Base-by-base conservation (phyloP, 176 grass and related monocot genomes). In the Alopecurus myosuroides region DNA sequence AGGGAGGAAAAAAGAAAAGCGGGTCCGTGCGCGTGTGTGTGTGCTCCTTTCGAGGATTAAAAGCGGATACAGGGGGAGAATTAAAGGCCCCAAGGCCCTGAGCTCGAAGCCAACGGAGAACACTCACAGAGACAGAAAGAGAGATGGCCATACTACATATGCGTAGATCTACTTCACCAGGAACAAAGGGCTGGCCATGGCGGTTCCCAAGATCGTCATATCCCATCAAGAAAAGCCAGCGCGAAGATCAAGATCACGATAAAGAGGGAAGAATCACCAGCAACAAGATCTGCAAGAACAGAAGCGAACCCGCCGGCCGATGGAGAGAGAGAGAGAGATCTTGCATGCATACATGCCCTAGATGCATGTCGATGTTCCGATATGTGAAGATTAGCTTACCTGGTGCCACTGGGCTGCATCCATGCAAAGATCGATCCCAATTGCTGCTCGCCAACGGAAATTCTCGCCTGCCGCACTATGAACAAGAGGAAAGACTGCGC, bases 1-100 rank as follows among this genome's bases (percentile, higher is more conserved):
- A 94, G 86, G 51, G 19, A 82, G 62, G 72, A 88, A 76, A 84
- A 64, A 81, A 81, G 65, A 88, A 97, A 94, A 77, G 90, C 45
- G 79, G 82, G 85, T 86, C 77, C 57, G 70, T 85, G 90, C 88
- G 87, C 89, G 80, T 58, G 70, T 87, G 88, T 90, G 89, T 87
- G 88, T 90, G 89, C 89, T 94, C 92, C 94, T 97, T 97, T 97
- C 92, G 90, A 94, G 92, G 87, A 90, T 92, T 94, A 94, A 97
- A 94, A 86, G 88, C 80, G 69, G 53, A 52, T 76, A 55, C 90
- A 79, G 79, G 87, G 85, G 90, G 66, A 88, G 91, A 85, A 97
- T 91, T 97, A 86, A 97, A 90, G 81, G 70, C 74, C 75, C 56
- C 87, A 17, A 85, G 77, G 82, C 58, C 68, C 85, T 84, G 80